Evolutionary conservation across 495 filamentous ascomycete genomes (phyloP).

Genomic region (Echria macrotheca): DNA sequence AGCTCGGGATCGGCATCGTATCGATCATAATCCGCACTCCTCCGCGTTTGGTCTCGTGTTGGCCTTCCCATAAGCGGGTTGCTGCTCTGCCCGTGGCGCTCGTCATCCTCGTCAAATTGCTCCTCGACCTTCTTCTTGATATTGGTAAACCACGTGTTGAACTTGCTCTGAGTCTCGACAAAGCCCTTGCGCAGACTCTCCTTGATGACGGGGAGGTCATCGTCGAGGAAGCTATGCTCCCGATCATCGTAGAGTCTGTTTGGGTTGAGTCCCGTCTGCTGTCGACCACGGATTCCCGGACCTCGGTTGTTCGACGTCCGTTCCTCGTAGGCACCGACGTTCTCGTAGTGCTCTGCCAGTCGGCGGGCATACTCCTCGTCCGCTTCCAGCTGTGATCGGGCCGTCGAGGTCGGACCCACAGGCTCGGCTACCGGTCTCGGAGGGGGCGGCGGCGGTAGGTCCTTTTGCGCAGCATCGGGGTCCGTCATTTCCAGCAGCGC

Average conservation of each 20-base stretch:
- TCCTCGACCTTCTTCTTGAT: conserved; percentile 90
- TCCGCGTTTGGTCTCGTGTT: conserved; percentile 46
- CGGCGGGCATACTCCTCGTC: conserved; percentile 94
- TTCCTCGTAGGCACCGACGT: conserved; percentile 46
- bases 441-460: conserved; percentile 58
- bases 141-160: conserved; percentile 87
- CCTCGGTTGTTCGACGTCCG: conserved; percentile 37
- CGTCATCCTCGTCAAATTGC: conserved; percentile 58
- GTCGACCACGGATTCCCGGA: conserved; percentile 31
- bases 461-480: conserved; percentile 71
- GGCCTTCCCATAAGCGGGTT: conserved; percentile 33
- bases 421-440: conserved; percentile 54
- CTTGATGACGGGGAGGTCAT: conserved; percentile 89
- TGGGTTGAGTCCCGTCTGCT: conserved; percentile 41
- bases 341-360: conserved; percentile 84
- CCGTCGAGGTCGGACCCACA: conserved; percentile 46
- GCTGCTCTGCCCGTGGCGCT: conserved; percentile 25
- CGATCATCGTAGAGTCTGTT: conserved; percentile 51
- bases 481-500: conserved; percentile 94
- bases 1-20: conserved; percentile 96
- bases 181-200: conserved; percentile 95
- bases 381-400: conserved; percentile 74
- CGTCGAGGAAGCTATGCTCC: conserved; percentile 85
- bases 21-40: conserved; percentile 76
- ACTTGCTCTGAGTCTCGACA: conserved; percentile 84